phyloP scores from a whole-genome alignment of 2,329 filamentous ascomycete species.

The Orbilia brochopaga region DNA sequence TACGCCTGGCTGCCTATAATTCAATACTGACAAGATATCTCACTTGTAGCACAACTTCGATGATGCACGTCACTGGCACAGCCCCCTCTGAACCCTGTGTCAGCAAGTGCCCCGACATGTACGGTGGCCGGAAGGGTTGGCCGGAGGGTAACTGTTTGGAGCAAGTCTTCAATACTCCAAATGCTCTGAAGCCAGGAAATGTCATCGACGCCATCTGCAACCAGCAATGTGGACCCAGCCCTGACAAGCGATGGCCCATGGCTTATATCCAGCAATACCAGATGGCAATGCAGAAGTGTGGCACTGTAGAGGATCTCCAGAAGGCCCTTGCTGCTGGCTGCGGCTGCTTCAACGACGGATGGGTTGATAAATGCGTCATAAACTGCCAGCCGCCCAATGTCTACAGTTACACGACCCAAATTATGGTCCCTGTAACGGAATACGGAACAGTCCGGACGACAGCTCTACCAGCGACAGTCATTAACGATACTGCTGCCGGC shows the following conservation, averaged over 20 bases:
- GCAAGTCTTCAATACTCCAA: slow-evolving; percentile 5
- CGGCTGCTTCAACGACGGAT: slow-evolving; percentile 37
- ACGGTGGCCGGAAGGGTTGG: slow-evolving; percentile 12
- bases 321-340: slow-evolving; percentile 26
- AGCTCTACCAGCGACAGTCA: background rate
- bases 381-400: slow-evolving; percentile 20
- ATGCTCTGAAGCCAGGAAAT: background rate
- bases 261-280: background rate
- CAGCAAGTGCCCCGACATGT: slow-evolving; percentile 17
- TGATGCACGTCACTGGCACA: background rate
- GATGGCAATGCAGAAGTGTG: slow-evolving; percentile 6
- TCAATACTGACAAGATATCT: too few species aligned
- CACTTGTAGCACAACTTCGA: background rate
- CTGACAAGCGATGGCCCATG: slow-evolving; percentile 17
- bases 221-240: slow-evolving; percentile 11
- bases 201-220: slow-evolving; percentile 17
- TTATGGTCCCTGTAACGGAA: too few species aligned
- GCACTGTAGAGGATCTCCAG: background rate
- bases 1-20: too few species aligned
- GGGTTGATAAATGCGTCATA: slow-evolving; percentile 11
- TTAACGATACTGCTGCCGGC: too few species aligned
- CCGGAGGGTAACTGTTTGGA: slow-evolving; percentile 28
- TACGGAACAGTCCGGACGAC: background rate
- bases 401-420: background rate
- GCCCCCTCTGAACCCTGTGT: background rate